These are phyloP conservation scores for Solanum corneliomulleri DNA, from an alignment of 257 asterid species.

Conservation along the genomic window DNA sequence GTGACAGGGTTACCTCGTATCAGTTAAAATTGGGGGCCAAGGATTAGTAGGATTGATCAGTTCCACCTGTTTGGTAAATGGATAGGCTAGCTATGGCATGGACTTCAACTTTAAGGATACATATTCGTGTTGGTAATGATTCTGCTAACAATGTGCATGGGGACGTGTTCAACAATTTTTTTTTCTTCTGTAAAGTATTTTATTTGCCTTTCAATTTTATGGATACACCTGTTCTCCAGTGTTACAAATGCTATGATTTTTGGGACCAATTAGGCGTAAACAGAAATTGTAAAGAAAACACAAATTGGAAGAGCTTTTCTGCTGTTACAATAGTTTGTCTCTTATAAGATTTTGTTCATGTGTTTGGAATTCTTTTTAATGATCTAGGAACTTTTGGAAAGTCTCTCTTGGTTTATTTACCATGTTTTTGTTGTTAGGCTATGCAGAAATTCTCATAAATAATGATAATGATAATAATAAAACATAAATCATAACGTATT, in stretches of 20 bases:
- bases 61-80: neutral
- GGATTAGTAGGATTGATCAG: neutral
- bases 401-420: neutral
- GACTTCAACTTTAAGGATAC: neutral
- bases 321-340: neutral
- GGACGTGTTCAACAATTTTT: neutral
- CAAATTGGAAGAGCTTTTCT: neutral
- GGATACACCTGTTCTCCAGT: neutral
- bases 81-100: neutral
- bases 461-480: neutral
- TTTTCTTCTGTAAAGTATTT: neutral
- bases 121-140: neutral
- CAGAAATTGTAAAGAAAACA: neutral
- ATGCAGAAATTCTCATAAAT: neutral
- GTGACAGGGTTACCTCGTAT: too few species aligned
- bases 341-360: neutral
- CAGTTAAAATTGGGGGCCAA: too few species aligned
- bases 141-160: neutral
- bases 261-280: neutral
- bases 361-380: neutral
- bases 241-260: neutral
- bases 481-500: neutral
- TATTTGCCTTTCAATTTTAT: neutral
- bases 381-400: neutral
- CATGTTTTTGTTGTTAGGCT: neutral